Evolutionary conservation across 176 grass and related monocot genomes (phyloP).

Genomic region (Luzula sylvatica): DNA sequence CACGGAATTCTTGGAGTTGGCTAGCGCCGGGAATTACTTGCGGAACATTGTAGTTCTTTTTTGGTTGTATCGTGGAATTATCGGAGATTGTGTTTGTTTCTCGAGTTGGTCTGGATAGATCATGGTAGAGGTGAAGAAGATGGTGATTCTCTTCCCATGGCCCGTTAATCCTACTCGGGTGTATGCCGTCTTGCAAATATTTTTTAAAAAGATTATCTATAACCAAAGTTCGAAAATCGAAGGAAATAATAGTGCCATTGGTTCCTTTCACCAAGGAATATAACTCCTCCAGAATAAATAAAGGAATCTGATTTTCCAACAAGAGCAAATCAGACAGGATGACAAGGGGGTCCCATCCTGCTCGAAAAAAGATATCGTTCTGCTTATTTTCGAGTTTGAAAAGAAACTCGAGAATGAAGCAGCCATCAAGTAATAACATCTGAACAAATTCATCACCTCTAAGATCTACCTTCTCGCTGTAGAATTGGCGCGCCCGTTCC

Average conservation of each 20-base stretch:
- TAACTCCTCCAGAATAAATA: not conserved
- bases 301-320: constrained; percentile 10
- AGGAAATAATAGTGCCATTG: not conserved
- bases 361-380: not conserved
- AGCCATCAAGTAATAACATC: constrained; percentile 7
- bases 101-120: not conserved
- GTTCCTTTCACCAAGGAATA: not conserved
- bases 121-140: constrained; percentile 16
- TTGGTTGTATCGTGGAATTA: not conserved
- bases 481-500: not conserved
- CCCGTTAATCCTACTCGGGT: not conserved
- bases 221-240: not conserved
- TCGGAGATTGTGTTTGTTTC: not conserved
- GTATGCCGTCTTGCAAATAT: not conserved
- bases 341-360: constrained; percentile 5
- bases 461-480: not conserved
- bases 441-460: not conserved
- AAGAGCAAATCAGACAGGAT: constrained; percentile 16
- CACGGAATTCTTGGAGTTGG: not conserved
- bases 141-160: not conserved
- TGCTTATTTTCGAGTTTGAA: not conserved
- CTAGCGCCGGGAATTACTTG: not conserved
- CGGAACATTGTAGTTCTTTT: not conserved
- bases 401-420: constrained; percentile 10
- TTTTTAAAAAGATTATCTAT: constrained; percentile 3